Base-by-base conservation (phyloP, 2,329 filamentous ascomycete species). In the Aspergillus carbonarius region DNA sequence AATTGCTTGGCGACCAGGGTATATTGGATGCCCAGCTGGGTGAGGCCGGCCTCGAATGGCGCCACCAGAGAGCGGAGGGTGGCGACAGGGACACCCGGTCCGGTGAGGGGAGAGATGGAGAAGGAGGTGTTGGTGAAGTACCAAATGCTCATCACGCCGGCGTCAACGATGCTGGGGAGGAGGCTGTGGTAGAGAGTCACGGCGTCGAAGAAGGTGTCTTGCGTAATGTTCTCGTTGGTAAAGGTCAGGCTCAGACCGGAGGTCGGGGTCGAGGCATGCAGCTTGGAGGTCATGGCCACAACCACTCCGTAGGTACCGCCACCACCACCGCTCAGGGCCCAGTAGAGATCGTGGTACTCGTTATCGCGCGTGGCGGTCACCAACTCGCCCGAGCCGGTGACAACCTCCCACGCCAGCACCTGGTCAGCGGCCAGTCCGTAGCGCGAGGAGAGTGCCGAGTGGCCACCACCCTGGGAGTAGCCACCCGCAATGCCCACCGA, bases 291-390 rank as follows among this genome's bases (percentile, higher is more conserved):
- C 17, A 40, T 52, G 1, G 47, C 50, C 37, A 62, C 30, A 0
- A 64, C 61, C 13, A 64, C 53, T 7, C 55, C 62, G 27, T 54
- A 64, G 9, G 60, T 63, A 15, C 60, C 60, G 6, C 55, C 62
- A 3, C 62, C 62, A 12, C 61, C 62, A 20, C 62, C 62, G 13
- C 58, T 51, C 1, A 64, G 51, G 2, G 61, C 62, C 49, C 47
- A 64, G 37, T 58, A 64, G 10, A 64, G 55, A 34, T 64, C 61
- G 18, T 51, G 12, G 62, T 88, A 83, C 10, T 54, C 37, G 15
- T 44, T 44, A 4, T 42, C 27, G 55, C 56, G 17, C 23, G 25
- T 42, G 20, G 55, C 55, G 18, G 48, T 53, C 23, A 49, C 42
- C 8, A 55, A 20, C 7, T 34, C 18, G 18, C 30, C 40, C 12